Percentiles rank a stretch among this genome's conserved stretches.
These are phyloP conservation scores for Pythium myriotylum DNA, from an alignment of 352 stramenopile genomes.

Conservation along the genomic window DNA sequence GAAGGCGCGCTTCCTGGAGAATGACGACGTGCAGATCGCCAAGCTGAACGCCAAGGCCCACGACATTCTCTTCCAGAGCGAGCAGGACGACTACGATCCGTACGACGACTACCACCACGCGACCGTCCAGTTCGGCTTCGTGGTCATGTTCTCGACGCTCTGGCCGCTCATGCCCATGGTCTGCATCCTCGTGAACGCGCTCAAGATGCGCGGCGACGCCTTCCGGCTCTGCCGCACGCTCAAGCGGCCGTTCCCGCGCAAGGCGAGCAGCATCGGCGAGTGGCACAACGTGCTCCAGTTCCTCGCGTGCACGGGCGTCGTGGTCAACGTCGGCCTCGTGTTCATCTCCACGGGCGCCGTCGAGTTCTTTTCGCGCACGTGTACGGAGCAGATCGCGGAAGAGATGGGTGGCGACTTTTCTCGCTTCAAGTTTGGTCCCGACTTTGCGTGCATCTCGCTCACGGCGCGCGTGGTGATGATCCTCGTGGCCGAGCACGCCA, in stretches of 20 bases:
- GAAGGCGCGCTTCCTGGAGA: conserved; percentile 70
- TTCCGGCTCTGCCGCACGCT: conserved; percentile 76
- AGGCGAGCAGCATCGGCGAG: conserved; percentile 72
- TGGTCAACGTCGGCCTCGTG: conserved; percentile 77
- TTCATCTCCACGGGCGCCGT: conserved; percentile 81
- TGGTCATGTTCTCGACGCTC: conserved; percentile 88
- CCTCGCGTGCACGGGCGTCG: conserved; percentile 63
- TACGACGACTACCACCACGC: conserved; percentile 83
- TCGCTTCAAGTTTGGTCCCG: conserved; percentile 70
- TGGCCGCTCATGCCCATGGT: conserved; percentile 80
- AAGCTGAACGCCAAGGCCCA: conserved; percentile 68
- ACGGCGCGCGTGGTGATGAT: conserved; percentile 83
- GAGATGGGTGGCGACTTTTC: conserved; percentile 61
- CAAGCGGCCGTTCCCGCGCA: conserved; percentile 72
- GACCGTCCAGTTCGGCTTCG: conserved; percentile 84
- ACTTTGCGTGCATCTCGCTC: conserved; percentile 77
- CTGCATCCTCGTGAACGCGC: conserved; percentile 78
- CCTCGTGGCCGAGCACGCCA: conserved; percentile 68
- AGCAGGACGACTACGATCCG: conserved; percentile 80
- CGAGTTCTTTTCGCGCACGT: conserved; percentile 66
- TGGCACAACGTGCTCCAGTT: conserved; percentile 75
- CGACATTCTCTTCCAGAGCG: conserved; percentile 73
- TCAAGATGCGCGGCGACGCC: conserved; percentile 78
- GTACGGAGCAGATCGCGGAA: conserved; percentile 51
- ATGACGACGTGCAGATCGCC: conserved; percentile 63